Evolutionary conservation across 2,329 filamentous ascomycete species (phyloP), one percentile per base, ranked within the genome.

Genomic region (Aspergillus fijiensis): DNA sequence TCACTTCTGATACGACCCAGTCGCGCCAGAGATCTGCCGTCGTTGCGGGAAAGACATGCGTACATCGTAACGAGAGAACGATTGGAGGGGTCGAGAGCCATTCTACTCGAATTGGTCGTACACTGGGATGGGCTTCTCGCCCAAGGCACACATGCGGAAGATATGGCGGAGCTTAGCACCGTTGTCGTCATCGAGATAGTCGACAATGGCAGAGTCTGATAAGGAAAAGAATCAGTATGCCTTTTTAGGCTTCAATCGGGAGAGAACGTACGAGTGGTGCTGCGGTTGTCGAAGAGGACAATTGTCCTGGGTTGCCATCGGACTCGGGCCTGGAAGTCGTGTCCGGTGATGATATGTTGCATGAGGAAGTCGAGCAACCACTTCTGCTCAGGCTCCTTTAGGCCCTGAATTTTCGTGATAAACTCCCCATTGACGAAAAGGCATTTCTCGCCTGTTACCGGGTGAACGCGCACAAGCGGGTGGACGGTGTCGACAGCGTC

Each of bases 211-310:
- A 2, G 80, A 81, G 66, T 82, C 79, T 81, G 49, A 29, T n/a
- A 16, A 31, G 42, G 27, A 49, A 49, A 48, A 33, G 7, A 10
- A 35, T 59, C 27, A 47, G 31, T 31, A 48, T 49, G 47, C 49
- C 27, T 4, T 47, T 53, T 16, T 53, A 54, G 48, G 55, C 48
- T 56, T 51, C 31, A 33, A 25, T 63, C 68, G 65, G 67, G 63
- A 29, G 19, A 39, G 27, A 39, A 74, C 78, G 70, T 72, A 81
- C 79, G 79, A 55, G 79, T 74, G 31, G 79, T 80, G 49, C 70
- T 75, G 51, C 80, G 74, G 57, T 82, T 81, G 65, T 82, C 80
- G 68, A 81, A 82, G 65, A 82, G 79, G 16, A 83, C 81, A 55
- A 84, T 78, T 2, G 80, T 81, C 60, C 76, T 74, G 6, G 81